Evolutionary conservation across 495 filamentous ascomycete genomes (phyloP).

Genomic region (Achaetomiella virescens): DNA sequence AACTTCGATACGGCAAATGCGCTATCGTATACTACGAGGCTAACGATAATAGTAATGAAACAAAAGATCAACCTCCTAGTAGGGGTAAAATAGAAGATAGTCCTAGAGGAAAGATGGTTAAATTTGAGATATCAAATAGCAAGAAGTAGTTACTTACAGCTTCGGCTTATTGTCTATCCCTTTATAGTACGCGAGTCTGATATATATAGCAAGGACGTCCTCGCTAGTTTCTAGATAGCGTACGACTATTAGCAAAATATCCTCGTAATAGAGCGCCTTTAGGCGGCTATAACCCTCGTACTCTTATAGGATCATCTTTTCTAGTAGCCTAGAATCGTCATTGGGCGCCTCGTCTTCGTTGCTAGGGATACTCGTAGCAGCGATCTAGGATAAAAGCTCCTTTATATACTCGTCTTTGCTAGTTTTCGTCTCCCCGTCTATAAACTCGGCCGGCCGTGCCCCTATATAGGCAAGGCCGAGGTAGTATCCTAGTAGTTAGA

Average conservation of each 20-base stretch:
- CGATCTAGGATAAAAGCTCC: constrained; percentile 13
- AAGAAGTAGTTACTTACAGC: constrained; percentile 21
- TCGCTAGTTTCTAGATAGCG: constrained; percentile 21
- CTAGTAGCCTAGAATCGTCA: constrained; percentile 15
- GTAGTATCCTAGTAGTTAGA: constrained; percentile 13
- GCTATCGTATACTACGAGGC: constrained; percentile 8
- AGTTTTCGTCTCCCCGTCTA: constrained; percentile 17
- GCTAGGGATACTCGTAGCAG: not conserved
- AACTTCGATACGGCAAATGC: constrained; percentile 15
- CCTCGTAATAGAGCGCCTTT: constrained; percentile 26
- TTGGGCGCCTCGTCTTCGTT: constrained; percentile 9
- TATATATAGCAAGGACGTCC: constrained; percentile 24
- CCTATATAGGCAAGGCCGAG: constrained; percentile 15
- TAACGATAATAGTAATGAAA: constrained; percentile 16
- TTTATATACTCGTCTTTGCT: constrained; percentile 15
- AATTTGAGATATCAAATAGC: not conserved
- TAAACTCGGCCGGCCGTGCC: constrained; percentile 17
- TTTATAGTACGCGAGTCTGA: constrained; percentile 26
- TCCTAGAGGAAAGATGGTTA: constrained; percentile 9
- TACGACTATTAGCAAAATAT: constrained; percentile 25
- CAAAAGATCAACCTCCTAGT: constrained; percentile 17
- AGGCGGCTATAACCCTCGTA: constrained; percentile 7
- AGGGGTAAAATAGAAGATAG: constrained; percentile 17
- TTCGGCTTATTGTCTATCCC: constrained; percentile 31
- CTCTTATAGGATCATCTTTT: constrained; percentile 18